Percentiles rank a stretch among this genome's conserved stretches.
Conservation (phyloP, 169 alveolate genomes). For the Cryptosporidium ryanae region DNA sequence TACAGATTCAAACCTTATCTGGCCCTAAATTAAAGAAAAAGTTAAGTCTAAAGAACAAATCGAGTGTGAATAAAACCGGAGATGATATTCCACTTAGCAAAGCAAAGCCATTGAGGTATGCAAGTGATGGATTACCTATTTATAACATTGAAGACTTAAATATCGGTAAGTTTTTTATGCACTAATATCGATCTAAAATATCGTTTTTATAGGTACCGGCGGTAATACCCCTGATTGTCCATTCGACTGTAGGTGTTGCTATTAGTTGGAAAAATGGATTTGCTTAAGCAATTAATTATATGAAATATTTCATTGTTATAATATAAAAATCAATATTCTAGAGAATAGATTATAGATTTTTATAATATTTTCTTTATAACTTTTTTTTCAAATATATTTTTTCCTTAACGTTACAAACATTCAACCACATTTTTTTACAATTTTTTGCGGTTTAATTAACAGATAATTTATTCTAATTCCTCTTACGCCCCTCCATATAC, state of each 20-base stretch:
- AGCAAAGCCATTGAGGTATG: conserved; percentile 27
- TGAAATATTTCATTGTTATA: no score
- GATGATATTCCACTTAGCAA: neutral
- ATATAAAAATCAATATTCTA: no score
- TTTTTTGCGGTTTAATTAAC: no score
- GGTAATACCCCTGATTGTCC: conserved; percentile 71
- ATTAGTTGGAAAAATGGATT: neutral
- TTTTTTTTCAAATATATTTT: no score
- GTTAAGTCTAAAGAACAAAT: neutral
- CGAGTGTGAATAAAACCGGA: neutral
- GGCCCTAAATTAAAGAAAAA: neutral
- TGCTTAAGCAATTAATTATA: no score
- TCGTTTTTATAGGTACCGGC: conserved; percentile 32
- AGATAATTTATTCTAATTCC: no score
- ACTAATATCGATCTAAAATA: neutral
- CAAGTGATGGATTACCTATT: conserved; percentile 59
- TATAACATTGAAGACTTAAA: conserved; percentile 63
- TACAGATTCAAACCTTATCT: no score
- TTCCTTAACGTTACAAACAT: no score
- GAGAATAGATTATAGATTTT: no score
- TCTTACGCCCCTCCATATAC: no score
- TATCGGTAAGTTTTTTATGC: conserved; percentile 38
- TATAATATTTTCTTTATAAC: no score
- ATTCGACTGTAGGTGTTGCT: conserved; percentile 57
- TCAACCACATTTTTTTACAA: no score